Percentiles rank a stretch among this genome's conserved stretches.
Evolutionary conservation across 106 monocot species (phyloP).

Genomic region (Narthecium ossifragum): DNA sequence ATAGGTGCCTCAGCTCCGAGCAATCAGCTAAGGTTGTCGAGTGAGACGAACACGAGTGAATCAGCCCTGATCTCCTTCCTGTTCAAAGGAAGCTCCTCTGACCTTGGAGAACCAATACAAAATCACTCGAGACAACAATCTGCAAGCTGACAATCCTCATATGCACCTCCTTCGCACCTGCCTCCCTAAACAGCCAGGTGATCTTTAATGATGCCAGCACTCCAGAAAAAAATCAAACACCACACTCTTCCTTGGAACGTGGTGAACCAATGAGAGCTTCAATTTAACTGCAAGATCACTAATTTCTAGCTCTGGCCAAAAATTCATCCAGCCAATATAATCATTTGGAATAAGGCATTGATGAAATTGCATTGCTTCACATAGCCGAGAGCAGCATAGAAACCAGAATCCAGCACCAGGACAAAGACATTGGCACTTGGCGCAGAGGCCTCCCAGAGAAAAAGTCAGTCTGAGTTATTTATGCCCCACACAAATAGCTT

Average conservation of each 20-base stretch:
- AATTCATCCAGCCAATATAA: background rate
- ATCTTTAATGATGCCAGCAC: conserved; percentile 90
- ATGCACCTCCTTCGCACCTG: conserved; percentile 87
- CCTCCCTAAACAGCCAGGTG: conserved; percentile 54
- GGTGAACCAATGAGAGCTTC: conserved; percentile 67
- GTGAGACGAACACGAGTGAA: conserved; percentile 48
- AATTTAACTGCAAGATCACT: conserved; percentile 77
- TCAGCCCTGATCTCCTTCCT: conserved; percentile 46
- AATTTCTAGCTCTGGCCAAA: conserved; percentile 64
- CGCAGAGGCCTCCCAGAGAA: background rate
- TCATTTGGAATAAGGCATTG: background rate
- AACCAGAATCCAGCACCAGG: background rate
- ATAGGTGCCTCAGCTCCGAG: conserved; percentile 31
- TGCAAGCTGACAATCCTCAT: conserved; percentile 88
- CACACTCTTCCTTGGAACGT: conserved; percentile 64
- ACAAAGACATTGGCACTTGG: background rate
- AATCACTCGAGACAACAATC: conserved; percentile 78
- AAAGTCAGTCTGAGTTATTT: too few species aligned
- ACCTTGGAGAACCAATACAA: conserved; percentile 75
- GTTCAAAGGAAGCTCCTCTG: conserved; percentile 56
- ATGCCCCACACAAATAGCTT: too few species aligned
- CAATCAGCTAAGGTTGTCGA: conserved; percentile 30
- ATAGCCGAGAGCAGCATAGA: background rate
- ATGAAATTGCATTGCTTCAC: background rate
- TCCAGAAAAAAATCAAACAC: conserved; percentile 81